These are phyloP conservation scores for Phanerodontia chrysosporium DNA, from an alignment of 768 basidiomycete species.

Conservation along the genomic window DNA sequence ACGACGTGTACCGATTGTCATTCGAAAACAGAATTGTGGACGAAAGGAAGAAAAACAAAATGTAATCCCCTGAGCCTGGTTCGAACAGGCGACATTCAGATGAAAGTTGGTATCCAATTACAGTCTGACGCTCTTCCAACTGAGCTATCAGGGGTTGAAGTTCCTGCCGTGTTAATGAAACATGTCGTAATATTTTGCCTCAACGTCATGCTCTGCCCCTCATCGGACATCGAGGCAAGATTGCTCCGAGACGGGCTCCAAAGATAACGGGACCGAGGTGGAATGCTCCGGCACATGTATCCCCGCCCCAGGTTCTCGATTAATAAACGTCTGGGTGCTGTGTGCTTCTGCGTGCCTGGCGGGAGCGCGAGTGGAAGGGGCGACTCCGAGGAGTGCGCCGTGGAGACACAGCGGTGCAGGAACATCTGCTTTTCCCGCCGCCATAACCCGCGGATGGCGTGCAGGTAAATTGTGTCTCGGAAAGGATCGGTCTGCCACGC, in stretches of 20 bases:
- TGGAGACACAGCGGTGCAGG: too few species aligned
- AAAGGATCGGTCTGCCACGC: too few species aligned
- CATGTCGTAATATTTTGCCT: neutral
- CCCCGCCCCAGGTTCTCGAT: too few species aligned
- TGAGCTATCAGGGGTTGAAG: constrained; percentile 5
- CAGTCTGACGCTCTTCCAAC: constrained; percentile 11
- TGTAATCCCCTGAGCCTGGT: constrained; percentile 7
- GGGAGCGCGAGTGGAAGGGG: neutral
- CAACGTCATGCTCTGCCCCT: neutral
- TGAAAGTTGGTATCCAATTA: neutral
- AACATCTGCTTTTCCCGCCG: too few species aligned
- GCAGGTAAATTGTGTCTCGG: too few species aligned
- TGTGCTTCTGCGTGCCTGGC: neutral
- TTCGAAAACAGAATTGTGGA: too few species aligned
- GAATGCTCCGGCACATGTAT: too few species aligned
- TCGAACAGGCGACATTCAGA: constrained; percentile 11
- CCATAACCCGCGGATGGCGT: too few species aligned
- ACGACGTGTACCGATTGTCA: too few species aligned
- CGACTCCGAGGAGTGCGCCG: too few species aligned
- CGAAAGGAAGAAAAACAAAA: neutral
- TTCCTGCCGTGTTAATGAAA: neutral
- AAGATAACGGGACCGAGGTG: neutral
- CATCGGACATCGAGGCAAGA: neutral
- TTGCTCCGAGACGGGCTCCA: too few species aligned
- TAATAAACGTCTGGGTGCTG: too few species aligned